Base-by-base conservation (phyloP, 768 basidiomycete genomes). In the Russula compacta region DNA sequence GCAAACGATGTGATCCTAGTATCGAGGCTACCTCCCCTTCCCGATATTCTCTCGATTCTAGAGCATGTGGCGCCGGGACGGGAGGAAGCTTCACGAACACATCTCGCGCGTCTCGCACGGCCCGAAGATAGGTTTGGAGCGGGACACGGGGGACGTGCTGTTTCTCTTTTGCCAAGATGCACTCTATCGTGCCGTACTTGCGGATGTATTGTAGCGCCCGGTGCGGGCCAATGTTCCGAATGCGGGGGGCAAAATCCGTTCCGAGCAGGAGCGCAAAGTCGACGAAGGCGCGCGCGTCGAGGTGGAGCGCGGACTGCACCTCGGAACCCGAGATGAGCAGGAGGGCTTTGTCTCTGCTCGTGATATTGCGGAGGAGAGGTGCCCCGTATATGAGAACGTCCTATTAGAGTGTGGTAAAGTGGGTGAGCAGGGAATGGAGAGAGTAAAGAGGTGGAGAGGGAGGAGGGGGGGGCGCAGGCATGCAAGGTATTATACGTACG, bases 201-300 rank as follows among this genome's bases (percentile, higher is more conserved):
- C 79, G 80, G 53, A 95, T 89, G 64, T 88, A 82, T 66, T 83
- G 84, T 67, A 91, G 82, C 1, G 92, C 92, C 2, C 84, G 84
- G 0, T 75, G 69, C 1, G 93, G 92, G 0, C 94, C 94, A 1
- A 95, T 76, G 61, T 86, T 84, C 58, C 82, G 87, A 60, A 97
- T 89, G 5, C 94, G 83, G 49, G 86, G 83, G 0, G 90, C 86
- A 67, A 95, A 95, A 72, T 97, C 94, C 2, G 93, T 95, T 11
- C 94, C 94, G 10, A 94, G 79, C 6, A 97, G 78, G 53, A 95
- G 81, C 0, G 83, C 85, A 72, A 95, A 93, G 73, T 97, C 94
- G 67, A 95, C 71, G 71, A 81, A 94, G 53, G 81, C 70, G 0
- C 76, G 68, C 8, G 78, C 78, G 65, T 80, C 74, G 32, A 97